Evolutionary conservation across 768 basidiomycete genomes (phyloP).

Genomic region (Pholiota molesta): DNA sequence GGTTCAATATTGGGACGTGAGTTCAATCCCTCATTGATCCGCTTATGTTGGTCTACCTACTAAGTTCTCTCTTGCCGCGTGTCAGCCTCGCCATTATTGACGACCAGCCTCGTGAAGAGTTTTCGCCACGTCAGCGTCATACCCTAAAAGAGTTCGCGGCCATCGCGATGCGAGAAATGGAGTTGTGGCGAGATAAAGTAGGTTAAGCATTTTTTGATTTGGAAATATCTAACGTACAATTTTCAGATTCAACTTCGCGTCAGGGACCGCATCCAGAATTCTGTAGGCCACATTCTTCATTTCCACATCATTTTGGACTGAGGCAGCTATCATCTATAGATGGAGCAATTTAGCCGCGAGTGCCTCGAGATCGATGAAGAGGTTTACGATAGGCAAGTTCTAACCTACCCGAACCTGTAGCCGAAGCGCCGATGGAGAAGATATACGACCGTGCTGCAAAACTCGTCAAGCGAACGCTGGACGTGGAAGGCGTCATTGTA

Average conservation of each 20-base stretch:
- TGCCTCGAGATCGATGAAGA: constrained; percentile 88
- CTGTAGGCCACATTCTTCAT: constrained; percentile 43
- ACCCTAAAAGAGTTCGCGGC: constrained; percentile 96
- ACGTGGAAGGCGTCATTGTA: constrained; percentile 92
- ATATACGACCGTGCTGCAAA: constrained; percentile 91
- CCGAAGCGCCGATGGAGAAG: constrained; percentile 71
- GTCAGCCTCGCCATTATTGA: constrained; percentile 81
- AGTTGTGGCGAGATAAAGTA: constrained; percentile 93
- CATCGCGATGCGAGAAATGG: constrained; percentile 93
- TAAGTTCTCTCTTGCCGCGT: neutral
- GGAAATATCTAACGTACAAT: neutral
- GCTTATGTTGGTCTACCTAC: neutral
- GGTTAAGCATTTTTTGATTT: constrained; percentile 5
- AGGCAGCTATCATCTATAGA: constrained; percentile 40
- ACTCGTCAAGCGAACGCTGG: constrained; percentile 86
- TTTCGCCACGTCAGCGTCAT: constrained; percentile 86
- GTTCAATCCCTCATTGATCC: constrained; percentile 21
- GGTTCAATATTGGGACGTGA: constrained; percentile 86
- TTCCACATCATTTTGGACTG: neutral
- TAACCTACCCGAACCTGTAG: constrained; percentile 37
- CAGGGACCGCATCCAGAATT: constrained; percentile 89
- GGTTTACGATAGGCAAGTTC: constrained; percentile 26
- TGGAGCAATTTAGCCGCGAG: constrained; percentile 96
- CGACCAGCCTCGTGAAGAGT: constrained; percentile 80
- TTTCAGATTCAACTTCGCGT: constrained; percentile 80